phyloP scores from a whole-genome alignment of 106 monocot genomes.

The Platanthera guangdongensis region DNA sequence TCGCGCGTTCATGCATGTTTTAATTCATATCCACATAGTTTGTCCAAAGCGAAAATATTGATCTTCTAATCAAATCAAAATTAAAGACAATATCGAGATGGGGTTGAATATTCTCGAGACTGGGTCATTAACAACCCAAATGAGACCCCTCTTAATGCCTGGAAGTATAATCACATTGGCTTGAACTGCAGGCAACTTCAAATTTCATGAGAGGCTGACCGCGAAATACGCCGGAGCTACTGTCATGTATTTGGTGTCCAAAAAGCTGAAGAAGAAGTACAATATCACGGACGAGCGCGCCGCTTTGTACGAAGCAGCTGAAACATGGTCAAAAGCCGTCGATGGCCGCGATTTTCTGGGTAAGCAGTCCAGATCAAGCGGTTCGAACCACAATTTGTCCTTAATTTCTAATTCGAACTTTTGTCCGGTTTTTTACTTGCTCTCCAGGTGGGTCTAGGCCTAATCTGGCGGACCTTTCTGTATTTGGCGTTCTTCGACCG shows the following conservation, averaged over 20 bases:
- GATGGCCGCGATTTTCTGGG: slow-evolving; percentile 87
- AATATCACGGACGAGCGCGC: slow-evolving; percentile 92
- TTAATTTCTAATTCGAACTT: too few relatives aligned
- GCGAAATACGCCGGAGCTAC: slow-evolving; percentile 92
- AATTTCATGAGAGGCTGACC: slow-evolving; percentile 49
- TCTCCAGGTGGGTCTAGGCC: slow-evolving; percentile 72
- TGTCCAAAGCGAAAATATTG: too few relatives aligned
- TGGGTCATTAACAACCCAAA: too few relatives aligned
- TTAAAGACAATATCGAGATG: too few relatives aligned
- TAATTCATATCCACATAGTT: too few relatives aligned
- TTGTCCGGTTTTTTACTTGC: not conserved
- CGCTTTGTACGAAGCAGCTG: slow-evolving; percentile 77
- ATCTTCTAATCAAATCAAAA: too few relatives aligned
- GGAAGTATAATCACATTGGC: not conserved
- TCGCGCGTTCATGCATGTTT: too few relatives aligned
- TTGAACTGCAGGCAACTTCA: slow-evolving; percentile 75
- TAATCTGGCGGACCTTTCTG: slow-evolving; percentile 88
- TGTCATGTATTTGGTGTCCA: slow-evolving; percentile 89
- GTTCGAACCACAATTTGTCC: too few relatives aligned
- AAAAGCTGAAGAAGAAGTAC: slow-evolving; percentile 97
- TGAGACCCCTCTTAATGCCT: too few relatives aligned
- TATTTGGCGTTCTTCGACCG: slow-evolving; percentile 85
- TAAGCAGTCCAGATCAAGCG: slow-evolving; percentile 3
- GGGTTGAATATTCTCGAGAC: too few relatives aligned
- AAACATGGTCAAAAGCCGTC: slow-evolving; percentile 90